Conservation (phyloP, 306 rosid species). For the Erythrophleum fordii region DNA sequence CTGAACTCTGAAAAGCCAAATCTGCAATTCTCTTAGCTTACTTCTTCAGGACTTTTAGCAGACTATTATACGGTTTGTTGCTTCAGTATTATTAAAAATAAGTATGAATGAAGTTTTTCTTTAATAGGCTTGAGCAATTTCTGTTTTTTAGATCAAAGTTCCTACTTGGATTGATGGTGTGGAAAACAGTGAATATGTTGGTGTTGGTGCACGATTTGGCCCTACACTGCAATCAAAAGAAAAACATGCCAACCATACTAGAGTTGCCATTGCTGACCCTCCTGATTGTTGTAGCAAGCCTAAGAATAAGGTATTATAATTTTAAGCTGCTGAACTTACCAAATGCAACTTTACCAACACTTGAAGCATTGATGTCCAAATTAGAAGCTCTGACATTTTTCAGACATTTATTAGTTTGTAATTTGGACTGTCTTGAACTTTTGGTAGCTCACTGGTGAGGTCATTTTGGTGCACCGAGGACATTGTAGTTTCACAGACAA, state of each 20-base stretch:
- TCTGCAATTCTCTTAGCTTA: conserved; percentile 1
- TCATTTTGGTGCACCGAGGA: conserved; percentile 91
- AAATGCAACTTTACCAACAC: conserved; percentile 23
- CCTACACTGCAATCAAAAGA: conserved; percentile 86
- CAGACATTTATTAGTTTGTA: conserved; percentile 37
- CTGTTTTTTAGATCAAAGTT: conserved; percentile 74
- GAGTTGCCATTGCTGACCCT: conserved; percentile 94
- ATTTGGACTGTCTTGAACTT: conserved; percentile 45
- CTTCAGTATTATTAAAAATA: neutral
- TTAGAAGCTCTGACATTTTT: conserved; percentile 29
- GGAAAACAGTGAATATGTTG: conserved; percentile 76
- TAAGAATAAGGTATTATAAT: conserved; percentile 62
- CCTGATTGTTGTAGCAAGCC: conserved; percentile 86
- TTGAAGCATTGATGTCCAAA: conserved; percentile 28
- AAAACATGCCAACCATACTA: conserved; percentile 81
- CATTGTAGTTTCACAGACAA: conserved; percentile 92
- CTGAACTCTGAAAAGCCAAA: conserved; percentile 12
- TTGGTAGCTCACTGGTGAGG: conserved; percentile 77
- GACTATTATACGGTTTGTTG: neutral
- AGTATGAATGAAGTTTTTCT: neutral
- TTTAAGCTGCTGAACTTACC: conserved; percentile 27
- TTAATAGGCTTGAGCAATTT: conserved; percentile 15
- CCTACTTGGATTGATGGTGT: conserved; percentile 80
- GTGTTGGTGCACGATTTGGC: conserved; percentile 98
- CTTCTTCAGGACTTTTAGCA: conserved; percentile 8